Conservation (phyloP, 2,329 filamentous ascomycete species). For the Monosporascus cannonballus region DNA sequence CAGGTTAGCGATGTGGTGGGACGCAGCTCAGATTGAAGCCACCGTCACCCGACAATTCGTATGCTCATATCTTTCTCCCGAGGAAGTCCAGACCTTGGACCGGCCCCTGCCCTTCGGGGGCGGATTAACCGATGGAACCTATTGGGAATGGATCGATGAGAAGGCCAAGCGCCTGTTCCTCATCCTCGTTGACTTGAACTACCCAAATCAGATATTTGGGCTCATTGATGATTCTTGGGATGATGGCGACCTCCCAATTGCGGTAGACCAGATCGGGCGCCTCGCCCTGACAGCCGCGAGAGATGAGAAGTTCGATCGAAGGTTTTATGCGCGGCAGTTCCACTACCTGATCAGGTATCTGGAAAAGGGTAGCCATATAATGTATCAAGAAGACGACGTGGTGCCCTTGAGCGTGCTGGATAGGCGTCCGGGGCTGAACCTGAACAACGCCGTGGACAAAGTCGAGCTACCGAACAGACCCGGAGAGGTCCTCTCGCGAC, state of each 20-base stretch:
- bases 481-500: slow-evolving; percentile 50
- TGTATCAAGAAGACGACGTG: slow-evolving; percentile 61
- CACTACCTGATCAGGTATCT: slow-evolving; percentile 62
- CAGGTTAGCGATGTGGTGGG: slow-evolving; percentile 57
- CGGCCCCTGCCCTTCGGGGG: slow-evolving; percentile 61
- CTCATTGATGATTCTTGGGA: slow-evolving; percentile 73
- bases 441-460: slow-evolving; percentile 42
- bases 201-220: slow-evolving; percentile 68
- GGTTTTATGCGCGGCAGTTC: slow-evolving; percentile 66
- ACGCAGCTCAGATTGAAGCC: slow-evolving; percentile 60
- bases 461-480: slow-evolving; percentile 59
- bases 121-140: slow-evolving; percentile 64
- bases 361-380: slow-evolving; percentile 52
- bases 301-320: slow-evolving; percentile 59
- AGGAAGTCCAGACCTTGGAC: slow-evolving; percentile 58
- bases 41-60: slow-evolving; percentile 66
- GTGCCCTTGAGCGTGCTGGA: slow-evolving; percentile 64
- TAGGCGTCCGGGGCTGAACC: slow-evolving; percentile 39
- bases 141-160: slow-evolving; percentile 70
- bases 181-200: slow-evolving; percentile 61
- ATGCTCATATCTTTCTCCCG: slow-evolving; percentile 54
- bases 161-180: slow-evolving; percentile 66
- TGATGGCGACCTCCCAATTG: slow-evolving; percentile 66
- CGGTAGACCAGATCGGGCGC: slow-evolving; percentile 57
- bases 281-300: slow-evolving; percentile 53